Evolutionary conservation across 2,329 filamentous ascomycete genomes (phyloP).

Genomic region (Alternaria arborescens): DNA sequence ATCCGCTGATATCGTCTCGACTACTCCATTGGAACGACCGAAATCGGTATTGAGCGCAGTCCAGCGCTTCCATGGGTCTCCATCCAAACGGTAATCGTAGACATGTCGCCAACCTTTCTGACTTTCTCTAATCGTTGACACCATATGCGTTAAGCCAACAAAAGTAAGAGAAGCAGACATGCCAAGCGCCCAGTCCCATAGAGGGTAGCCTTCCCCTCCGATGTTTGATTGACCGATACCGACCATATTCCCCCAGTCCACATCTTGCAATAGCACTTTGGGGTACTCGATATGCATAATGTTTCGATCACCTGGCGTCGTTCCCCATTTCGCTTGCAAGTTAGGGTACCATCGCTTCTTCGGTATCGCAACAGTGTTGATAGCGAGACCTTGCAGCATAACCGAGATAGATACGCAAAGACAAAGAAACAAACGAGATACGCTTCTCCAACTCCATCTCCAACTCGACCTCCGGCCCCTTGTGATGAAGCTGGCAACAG

Average conservation of each 20-base stretch:
- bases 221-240: background rate
- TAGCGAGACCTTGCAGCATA: constrained; percentile 9
- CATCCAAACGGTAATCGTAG: background rate
- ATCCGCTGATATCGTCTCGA: constrained; percentile 5
- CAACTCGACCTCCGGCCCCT: background rate
- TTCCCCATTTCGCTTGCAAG: background rate
- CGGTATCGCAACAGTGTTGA: constrained; percentile 13
- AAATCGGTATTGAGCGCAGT: constrained; percentile 11
- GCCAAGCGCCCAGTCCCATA: constrained; percentile 4
- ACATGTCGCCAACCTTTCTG: constrained; percentile 3
- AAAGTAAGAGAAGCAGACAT: constrained; percentile 10
- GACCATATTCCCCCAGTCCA: constrained; percentile 1
- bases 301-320: background rate
- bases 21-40: background rate
- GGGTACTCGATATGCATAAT: constrained; percentile 4
- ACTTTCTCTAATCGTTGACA: background rate
- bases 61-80: constrained; percentile 4
- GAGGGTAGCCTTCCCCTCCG: background rate
- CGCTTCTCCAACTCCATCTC: constrained; percentile 2
- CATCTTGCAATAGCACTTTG: background rate
- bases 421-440: constrained; percentile 7
- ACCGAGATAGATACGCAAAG: constrained; percentile 13
- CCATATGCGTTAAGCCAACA: background rate
- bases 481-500: background rate
- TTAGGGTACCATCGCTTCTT: constrained; percentile 17